Conservation (phyloP, 176 grass and related monocot genomes). For the Tillandsia fasciculata region DNA sequence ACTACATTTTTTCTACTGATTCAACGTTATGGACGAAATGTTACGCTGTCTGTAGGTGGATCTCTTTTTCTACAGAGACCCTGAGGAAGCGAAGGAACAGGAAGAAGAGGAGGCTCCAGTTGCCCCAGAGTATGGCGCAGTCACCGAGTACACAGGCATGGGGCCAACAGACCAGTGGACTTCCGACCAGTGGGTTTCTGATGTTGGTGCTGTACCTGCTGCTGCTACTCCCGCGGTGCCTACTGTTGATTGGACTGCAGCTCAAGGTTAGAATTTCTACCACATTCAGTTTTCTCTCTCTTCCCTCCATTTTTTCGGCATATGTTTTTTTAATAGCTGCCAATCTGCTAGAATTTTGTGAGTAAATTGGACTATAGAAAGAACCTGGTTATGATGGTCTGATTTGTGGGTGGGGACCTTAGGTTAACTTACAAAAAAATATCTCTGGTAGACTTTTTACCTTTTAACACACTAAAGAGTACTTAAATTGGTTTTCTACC, state of each 20-base stretch:
- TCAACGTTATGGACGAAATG: background rate
- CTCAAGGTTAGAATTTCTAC: constrained; percentile 35
- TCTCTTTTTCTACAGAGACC: constrained; percentile 88
- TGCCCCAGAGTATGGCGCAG: constrained; percentile 42
- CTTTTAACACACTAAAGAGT: too few species aligned
- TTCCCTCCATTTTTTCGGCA: background rate
- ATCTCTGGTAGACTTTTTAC: too few species aligned
- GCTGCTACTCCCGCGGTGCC: constrained; percentile 13
- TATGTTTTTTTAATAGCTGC: background rate
- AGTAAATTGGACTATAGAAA: too few species aligned
- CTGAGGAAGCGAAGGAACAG: constrained; percentile 83
- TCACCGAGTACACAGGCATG: constrained; percentile 39
- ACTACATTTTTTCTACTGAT: background rate
- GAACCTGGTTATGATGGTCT: too few species aligned
- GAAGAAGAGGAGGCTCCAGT: constrained; percentile 68
- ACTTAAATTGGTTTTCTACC: too few species aligned
- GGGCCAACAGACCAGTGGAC: constrained; percentile 53
- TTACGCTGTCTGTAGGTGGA: constrained; percentile 46
- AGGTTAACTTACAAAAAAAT: too few species aligned
- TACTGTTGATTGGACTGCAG: constrained; percentile 35
- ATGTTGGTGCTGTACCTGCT: constrained; percentile 19
- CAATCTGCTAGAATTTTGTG: background rate
- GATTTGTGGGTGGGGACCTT: too few species aligned
- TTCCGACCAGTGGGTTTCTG: constrained; percentile 55
- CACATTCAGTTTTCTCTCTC: background rate